Evolutionary conservation across 73 alveolate species (phyloP).

Genomic region (Paramecium caudatum): DNA sequence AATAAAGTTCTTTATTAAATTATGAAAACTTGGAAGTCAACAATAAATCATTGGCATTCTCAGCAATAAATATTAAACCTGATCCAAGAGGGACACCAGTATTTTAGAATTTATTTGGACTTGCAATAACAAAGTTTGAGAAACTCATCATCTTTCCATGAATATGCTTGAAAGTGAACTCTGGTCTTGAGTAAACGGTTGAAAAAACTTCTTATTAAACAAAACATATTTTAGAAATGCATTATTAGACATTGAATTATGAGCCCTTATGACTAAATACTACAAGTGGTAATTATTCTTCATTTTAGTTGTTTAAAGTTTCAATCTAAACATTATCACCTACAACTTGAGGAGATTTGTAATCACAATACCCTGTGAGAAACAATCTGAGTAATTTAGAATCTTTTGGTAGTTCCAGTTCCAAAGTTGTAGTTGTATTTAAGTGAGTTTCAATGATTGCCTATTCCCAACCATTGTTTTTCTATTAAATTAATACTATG

Average conservation of each 20-base stretch:
- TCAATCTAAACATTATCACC: neutral
- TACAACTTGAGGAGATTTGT: neutral
- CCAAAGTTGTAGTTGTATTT: neutral
- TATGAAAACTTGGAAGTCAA: neutral
- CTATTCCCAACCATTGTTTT: neutral
- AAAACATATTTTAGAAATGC: slow-evolving; percentile 47
- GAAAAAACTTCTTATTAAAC: slow-evolving; percentile 4
- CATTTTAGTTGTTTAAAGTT: neutral
- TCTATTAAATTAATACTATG: slow-evolving; percentile 2
- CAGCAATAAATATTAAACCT: slow-evolving; percentile 44
- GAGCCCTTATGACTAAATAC: slow-evolving; percentile 25
- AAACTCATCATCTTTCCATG: slow-evolving; percentile 25
- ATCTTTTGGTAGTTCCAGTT: neutral
- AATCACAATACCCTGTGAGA: neutral
- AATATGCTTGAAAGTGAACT: slow-evolving; percentile 18
- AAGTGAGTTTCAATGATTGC: neutral
- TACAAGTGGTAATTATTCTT: slow-evolving; percentile 24
- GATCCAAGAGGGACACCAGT: slow-evolving; percentile 29
- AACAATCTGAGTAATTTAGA: neutral
- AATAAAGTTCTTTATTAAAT: neutral
- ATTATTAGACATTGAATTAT: slow-evolving; percentile 35
- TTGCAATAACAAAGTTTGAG: neutral
- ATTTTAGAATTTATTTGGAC: slow-evolving; percentile 35
- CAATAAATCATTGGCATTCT: neutral
- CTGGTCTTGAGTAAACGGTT: slow-evolving; percentile 31